Base-by-base conservation (phyloP, 2,329 filamentous ascomycete species). In the Fusarium domesticum region DNA sequence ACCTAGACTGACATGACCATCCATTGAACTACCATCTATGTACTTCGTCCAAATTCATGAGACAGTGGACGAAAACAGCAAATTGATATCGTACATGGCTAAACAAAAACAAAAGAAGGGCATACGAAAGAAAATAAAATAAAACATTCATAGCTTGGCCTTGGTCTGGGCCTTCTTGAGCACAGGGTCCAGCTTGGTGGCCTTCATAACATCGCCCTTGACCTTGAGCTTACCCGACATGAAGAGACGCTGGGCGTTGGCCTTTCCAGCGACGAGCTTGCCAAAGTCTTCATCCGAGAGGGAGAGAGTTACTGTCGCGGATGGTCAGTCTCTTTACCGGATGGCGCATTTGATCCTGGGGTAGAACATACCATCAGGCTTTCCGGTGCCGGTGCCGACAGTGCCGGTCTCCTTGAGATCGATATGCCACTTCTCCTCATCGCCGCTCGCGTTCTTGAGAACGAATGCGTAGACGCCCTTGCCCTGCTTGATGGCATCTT, bases 181-280 rank as follows among this genome's bases (percentile, higher is more conserved):
- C 62, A 97, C 86, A 32, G 89, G 87, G 72, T 96, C 90, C 71
- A 96, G 82, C 83, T 95, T 96, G 48, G 91, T 96, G 30, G 93
- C 87, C 81, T 96, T 96, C 92, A 97, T 97, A 50, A 97, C 83
- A 68, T 97, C 90, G 53, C 93, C 93, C 82, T 90, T 95, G 67
- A 97, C 82, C 87, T 97, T 98, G 65, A 98, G 78, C 79, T 96
- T 96, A 62, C 93, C 93, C n/a, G 81, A 81, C 92, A 98, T 97
- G 74, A 97, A 96, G 54, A 98, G 75, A 59, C 85, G 84, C 78
- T 98, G 93, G 45, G 93, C 90, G 65, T 96, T 96, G 60, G 88
- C 89, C 76, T 95, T 89, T 66, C 93, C 93, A 30, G 76, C 64
- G 42, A 95, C 84, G 55, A 98, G 80, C 66, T 86, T 84, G 56